Evolutionary conservation across 2,329 filamentous ascomycete genomes (phyloP), one percentile per base, ranked within the genome.

Genomic region (Apiospora rasikravindrae): DNA sequence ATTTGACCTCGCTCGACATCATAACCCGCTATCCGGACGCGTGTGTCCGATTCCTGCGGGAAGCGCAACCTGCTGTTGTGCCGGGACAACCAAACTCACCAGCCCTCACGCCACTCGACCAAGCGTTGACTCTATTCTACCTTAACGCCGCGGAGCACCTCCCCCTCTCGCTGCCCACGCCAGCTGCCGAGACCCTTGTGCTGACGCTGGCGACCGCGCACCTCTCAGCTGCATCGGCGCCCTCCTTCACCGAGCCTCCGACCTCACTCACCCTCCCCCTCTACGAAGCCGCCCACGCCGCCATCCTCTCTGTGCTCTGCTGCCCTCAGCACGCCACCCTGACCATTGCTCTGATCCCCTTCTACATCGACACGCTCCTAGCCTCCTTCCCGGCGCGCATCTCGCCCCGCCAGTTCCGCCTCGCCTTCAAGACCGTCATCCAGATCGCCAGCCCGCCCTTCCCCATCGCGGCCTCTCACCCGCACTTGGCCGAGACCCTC

Each of bases 241-340:
- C 79, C 40, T 69, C 72, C 24, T 73, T 75, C 19, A 73, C 75
- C 5, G 71, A 73, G 0, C 80, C 83, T 1, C 82, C 84, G 69
- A 83, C 86, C 4, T 82, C 84, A 5, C 84, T 84, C 0, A 86
- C 87, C 77, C 80, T 86, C 26, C 85, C 88, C 70, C 82, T 97
- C n/a, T 97, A 97, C 77, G 95, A 98, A 82, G 91, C 95, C 0
- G 94, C 95, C 0, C 95, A 98, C 82, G 93, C 92, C 75, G 90
- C 95, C 57, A 89, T 94, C 75, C 88, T 98, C 7, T 91, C 95
- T 1, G 91, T 94, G 4, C 89, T 98, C 66, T 93, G 93, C 0
- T 92, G 93, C 69, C 94, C 95, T 0, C 91, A 93, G 74, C 95
- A 95, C 76, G 90, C 92, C 24, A 83, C 89, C 22, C 84, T 97